Conservation (phyloP, 2,329 filamentous ascomycete genomes). For the Zasmidium citrigriseum region DNA sequence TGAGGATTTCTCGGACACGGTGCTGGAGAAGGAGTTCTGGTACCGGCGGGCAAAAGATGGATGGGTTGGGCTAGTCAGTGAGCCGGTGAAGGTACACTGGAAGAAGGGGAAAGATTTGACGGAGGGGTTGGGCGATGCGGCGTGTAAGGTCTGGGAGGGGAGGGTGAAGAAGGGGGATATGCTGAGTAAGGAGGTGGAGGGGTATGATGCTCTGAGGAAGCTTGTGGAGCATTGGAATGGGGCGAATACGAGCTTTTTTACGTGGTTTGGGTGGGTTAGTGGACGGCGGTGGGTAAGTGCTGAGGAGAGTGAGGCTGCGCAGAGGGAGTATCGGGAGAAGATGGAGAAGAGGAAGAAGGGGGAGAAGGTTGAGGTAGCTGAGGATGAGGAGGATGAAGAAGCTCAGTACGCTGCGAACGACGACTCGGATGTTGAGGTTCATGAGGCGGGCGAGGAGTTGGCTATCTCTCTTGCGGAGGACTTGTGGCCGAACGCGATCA, state of each 20-base stretch:
- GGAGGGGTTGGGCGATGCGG: conserved; percentile 73
- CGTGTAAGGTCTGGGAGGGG: conserved; percentile 68
- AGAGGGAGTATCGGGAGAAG: conserved; percentile 61
- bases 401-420: conserved; percentile 64
- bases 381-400: conserved; percentile 53
- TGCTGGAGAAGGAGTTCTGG: conserved; percentile 90
- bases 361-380: conserved; percentile 38
- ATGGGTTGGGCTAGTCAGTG: conserved; percentile 78
- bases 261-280: conserved; percentile 76
- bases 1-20: conserved; percentile 75
- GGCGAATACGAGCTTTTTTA: conserved; percentile 73
- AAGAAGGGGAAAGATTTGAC: conserved; percentile 77
- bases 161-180: conserved; percentile 52
- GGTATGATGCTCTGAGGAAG: conserved; percentile 56
- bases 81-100: conserved; percentile 87
- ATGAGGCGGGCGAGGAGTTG: conserved; percentile 82
- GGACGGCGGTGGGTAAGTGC: conserved; percentile 67
- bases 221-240: conserved; percentile 49
- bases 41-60: conserved; percentile 69
- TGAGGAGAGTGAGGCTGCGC: conserved; percentile 68
- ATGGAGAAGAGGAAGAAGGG: conserved; percentile 48
- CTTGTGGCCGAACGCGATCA: conserved; percentile 82
- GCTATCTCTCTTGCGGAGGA: conserved; percentile 82
- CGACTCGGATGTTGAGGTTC: conserved; percentile 75
- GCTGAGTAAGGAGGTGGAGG: conserved; percentile 50